Evolutionary conservation across 495 filamentous ascomycete genomes (phyloP).

Genomic region (Trichoderma virens): DNA sequence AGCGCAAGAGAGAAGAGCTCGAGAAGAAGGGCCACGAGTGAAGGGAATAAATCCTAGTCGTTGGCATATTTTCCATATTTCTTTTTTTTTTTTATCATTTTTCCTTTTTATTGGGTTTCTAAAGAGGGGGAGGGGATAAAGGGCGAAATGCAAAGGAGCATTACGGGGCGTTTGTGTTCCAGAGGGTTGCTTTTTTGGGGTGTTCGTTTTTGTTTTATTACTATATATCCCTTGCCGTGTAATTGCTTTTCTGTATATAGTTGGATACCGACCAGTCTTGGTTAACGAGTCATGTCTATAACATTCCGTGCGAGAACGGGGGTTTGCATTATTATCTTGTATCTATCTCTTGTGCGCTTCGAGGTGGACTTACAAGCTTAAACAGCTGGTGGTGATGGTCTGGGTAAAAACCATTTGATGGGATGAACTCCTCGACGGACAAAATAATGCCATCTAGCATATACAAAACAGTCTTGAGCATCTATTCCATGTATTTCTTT

Average conservation of each 20-base stretch:
- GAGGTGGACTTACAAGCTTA: no score
- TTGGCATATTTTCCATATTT: neutral
- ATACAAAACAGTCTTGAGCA: no score
- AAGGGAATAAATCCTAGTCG: neutral
- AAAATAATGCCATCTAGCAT: no score
- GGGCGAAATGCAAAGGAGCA: no score
- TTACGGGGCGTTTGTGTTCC: no score
- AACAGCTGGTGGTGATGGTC: no score
- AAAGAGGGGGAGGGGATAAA: no score
- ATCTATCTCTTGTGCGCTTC: no score
- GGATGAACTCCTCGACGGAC: no score
- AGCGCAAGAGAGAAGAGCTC: neutral
- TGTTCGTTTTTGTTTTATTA: neutral
- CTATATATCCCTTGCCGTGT: neutral
- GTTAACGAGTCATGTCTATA: neutral
- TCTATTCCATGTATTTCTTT: no score
- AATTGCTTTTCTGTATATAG: neutral
- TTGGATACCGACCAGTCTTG: constrained; percentile 3
- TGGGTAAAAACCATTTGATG: no score
- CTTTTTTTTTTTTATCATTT: neutral
- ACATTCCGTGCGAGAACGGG: neutral
- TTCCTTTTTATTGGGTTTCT: neutral
- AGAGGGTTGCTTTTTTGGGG: no score
- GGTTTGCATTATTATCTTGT: neutral
- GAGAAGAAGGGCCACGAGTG: neutral